These are phyloP conservation scores for Zhuliangozyma blackwelliae DNA, from an alignment of 1,139 yeast species.

Conservation along the genomic window DNA sequence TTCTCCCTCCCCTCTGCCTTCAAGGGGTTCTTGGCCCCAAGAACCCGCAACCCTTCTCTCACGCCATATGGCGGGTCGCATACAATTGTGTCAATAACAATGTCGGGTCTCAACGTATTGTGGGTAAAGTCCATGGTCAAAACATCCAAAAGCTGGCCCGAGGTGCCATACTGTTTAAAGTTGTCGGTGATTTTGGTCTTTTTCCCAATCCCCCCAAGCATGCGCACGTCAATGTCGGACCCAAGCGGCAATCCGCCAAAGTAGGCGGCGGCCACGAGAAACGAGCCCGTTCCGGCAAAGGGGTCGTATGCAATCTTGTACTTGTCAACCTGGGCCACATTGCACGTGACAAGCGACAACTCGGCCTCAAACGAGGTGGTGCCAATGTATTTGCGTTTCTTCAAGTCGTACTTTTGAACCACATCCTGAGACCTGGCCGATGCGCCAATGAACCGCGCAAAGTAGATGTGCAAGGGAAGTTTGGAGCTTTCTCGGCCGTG, in stretches of 20 bases:
- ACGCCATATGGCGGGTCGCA: conserved; percentile 99
- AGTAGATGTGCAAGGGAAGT: conserved; percentile 57
- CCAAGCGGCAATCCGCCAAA: conserved; percentile 82
- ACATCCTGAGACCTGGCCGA: conserved; percentile 61
- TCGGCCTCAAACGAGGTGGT: conserved; percentile 97
- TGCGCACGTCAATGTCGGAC: conserved; percentile 86
- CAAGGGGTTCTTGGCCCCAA: conserved; percentile 72
- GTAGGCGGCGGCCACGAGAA: conserved; percentile 81
- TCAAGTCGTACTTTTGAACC: conserved; percentile 75
- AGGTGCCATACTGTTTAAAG: conserved; percentile 69
- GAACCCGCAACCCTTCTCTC: conserved; percentile 88
- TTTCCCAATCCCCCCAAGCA: conserved; percentile 68
- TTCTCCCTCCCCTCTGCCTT: conserved; percentile 63
- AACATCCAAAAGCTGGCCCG: conserved; percentile 62
- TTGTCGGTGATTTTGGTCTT: conserved; percentile 53
- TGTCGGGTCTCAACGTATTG: conserved; percentile 63
- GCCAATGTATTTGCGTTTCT: conserved; percentile 82
- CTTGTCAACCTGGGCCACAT: conserved; percentile 68
- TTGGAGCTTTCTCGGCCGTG: conserved; percentile 50
- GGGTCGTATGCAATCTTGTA: conserved; percentile 85
- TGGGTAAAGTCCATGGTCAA: conserved; percentile 94
- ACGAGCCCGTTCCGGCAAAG: conserved; percentile 95
- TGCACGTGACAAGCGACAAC: conserved; percentile 76
- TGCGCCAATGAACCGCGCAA: conserved; percentile 67
- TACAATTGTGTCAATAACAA: conserved; percentile 72